Conservation (phyloP, 345 rosid genomes). For the Lepidium sativum region DNA sequence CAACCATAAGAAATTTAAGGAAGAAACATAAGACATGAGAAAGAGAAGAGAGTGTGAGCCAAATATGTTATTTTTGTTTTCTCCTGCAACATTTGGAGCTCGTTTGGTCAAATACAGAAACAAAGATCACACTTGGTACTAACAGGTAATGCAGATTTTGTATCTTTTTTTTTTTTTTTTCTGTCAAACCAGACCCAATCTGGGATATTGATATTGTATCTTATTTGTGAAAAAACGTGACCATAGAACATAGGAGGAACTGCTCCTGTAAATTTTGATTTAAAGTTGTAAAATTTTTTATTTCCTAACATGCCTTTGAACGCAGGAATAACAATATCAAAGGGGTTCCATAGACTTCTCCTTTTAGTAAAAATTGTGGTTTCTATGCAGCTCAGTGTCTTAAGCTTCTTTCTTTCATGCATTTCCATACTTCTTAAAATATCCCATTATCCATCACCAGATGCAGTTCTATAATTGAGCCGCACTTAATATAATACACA, state of each 20-base stretch:
- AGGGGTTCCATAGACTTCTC: background rate
- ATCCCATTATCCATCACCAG: background rate
- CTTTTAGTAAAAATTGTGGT: background rate
- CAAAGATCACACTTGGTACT: constrained; percentile 7
- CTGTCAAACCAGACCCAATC: too few species aligned
- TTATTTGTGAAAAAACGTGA: constrained; percentile 6
- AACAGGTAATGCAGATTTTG: constrained; percentile 14
- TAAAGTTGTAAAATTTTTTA: constrained; percentile 11
- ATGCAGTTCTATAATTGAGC: background rate
- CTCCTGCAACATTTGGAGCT: constrained; percentile 8
- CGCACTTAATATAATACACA: background rate
- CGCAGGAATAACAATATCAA: background rate
- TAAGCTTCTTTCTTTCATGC: constrained; percentile 3
- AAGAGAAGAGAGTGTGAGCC: background rate
- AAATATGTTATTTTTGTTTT: background rate
- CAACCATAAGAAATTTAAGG: constrained; percentile 31
- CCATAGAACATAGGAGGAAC: constrained; percentile 9
- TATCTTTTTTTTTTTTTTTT: too few species aligned
- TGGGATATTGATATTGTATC: constrained; percentile 11
- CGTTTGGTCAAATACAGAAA: background rate
- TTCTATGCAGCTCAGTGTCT: background rate
- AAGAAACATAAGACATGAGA: constrained; percentile 60
- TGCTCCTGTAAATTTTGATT: constrained; percentile 13
- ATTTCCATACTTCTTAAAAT: background rate
- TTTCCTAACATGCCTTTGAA: background rate